These are phyloP conservation scores for Eimeria tenella DNA, from an alignment of 169 alveolate genomes.

Conservation along the genomic window DNA sequence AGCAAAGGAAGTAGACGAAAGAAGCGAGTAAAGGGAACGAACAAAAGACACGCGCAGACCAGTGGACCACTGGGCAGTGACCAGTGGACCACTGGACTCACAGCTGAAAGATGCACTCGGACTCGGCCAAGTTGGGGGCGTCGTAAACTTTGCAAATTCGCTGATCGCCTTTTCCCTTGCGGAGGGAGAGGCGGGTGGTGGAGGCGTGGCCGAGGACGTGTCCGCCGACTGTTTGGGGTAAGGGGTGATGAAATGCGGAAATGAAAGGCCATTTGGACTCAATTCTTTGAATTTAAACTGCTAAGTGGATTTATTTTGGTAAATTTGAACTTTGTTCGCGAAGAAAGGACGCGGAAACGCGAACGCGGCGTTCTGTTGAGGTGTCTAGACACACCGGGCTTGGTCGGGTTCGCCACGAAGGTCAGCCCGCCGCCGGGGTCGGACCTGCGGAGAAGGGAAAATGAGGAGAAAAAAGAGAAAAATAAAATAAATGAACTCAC, in stretches of 20 bases:
- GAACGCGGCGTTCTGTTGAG: background rate
- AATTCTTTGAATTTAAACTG: too few species aligned
- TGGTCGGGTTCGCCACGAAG: slow-evolving; percentile 79
- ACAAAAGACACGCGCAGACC: too few species aligned
- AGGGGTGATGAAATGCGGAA: background rate
- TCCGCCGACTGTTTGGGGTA: slow-evolving; percentile 93
- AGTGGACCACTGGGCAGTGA: too few species aligned
- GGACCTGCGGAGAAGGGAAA: slow-evolving; percentile 93
- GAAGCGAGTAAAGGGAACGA: too few species aligned
- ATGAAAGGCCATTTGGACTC: too few species aligned
- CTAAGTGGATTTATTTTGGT: too few species aligned
- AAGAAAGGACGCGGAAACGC: too few species aligned
- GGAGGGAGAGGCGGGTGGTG: slow-evolving; percentile 94
- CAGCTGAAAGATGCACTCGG: slow-evolving; percentile 95
- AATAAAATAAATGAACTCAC: slow-evolving; percentile 83
- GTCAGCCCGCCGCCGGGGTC: slow-evolving; percentile 87
- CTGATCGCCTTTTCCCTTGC: slow-evolving; percentile 98
- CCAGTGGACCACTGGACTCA: slow-evolving; percentile 14
- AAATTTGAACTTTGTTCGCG: too few species aligned
- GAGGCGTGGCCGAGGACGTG: slow-evolving; percentile 99
- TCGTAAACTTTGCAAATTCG: slow-evolving; percentile 97
- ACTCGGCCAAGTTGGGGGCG: slow-evolving; percentile 97
- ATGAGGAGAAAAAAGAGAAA: slow-evolving; percentile 8
- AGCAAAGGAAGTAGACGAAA: too few species aligned
- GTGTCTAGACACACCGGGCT: slow-evolving; percentile 58